Percentiles rank a stretch among this genome's conserved stretches.
phyloP scores from a whole-genome alignment of 768 basidiomycete species.

The Russula sp. region DNA sequence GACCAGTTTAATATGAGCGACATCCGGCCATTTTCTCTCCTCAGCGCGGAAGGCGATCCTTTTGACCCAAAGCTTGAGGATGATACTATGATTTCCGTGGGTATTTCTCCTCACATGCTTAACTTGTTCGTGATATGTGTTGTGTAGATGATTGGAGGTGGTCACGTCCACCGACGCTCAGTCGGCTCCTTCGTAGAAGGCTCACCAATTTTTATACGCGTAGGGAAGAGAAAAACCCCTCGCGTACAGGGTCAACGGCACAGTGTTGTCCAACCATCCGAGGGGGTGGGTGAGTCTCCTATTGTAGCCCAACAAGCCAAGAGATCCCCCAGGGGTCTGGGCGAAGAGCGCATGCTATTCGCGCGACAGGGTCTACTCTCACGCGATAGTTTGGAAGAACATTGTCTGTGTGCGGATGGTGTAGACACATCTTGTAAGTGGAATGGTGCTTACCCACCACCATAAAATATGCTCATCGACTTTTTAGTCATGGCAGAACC shows the following conservation, averaged over 20 bases:
- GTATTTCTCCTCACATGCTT: constrained; percentile 25
- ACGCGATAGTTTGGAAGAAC: constrained; percentile 63
- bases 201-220: constrained; percentile 57
- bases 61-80: constrained; percentile 58
- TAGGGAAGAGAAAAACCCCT: constrained; percentile 52
- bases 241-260: constrained; percentile 23
- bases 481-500: constrained; percentile 38
- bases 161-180: constrained; percentile 63
- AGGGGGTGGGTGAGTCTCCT: constrained; percentile 38
- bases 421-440: constrained; percentile 48
- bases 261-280: constrained; percentile 24
- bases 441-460: constrained; percentile 33
- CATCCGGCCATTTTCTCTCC: constrained; percentile 59
- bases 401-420: constrained; percentile 56
- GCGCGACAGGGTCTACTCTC: constrained; percentile 58
- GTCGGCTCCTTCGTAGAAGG: constrained; percentile 59
- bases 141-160: constrained; percentile 71
- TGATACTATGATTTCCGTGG: constrained; percentile 76
- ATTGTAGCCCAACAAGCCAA: constrained; percentile 46
- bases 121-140: constrained; percentile 11
- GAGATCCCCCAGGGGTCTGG: constrained; percentile 57
- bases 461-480: constrained; percentile 9
- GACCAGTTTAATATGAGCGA: constrained; percentile 41
- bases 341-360: constrained; percentile 60
- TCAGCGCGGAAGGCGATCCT: constrained; percentile 41